Conservation (phyloP, 2,329 filamentous ascomycete species). For the Cladosporium phlei region DNA sequence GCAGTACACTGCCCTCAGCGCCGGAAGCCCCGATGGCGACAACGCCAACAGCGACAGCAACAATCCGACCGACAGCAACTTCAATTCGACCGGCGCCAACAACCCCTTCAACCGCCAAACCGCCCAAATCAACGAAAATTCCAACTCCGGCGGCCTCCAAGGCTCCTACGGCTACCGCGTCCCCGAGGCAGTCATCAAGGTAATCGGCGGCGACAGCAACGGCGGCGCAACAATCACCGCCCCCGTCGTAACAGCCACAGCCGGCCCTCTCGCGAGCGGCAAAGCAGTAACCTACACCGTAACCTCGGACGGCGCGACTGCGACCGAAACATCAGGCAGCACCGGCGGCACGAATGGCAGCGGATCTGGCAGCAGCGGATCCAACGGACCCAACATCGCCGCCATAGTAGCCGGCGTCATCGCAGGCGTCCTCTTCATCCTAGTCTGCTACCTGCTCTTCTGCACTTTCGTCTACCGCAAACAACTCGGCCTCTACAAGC, state of each 20-base stretch:
- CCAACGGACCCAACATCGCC: constrained; percentile 43
- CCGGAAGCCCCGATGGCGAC: constrained; percentile 33
- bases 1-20: constrained; percentile 61
- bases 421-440: constrained; percentile 59
- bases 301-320: constrained; percentile 45
- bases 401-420: constrained; percentile 57
- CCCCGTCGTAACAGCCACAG: constrained; percentile 59
- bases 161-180: constrained; percentile 64
- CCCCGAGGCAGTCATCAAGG: constrained; percentile 56
- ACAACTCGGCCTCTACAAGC: constrained; percentile 65
- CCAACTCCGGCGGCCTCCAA: constrained; percentile 53
- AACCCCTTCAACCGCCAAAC: constrained; percentile 50
- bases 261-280: constrained; percentile 67
- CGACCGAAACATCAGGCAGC: constrained; percentile 39
- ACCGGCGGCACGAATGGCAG: constrained; percentile 43
- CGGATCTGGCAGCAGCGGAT: constrained; percentile 25
- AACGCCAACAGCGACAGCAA: constrained; percentile 9
- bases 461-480: constrained; percentile 70
- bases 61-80: constrained; percentile 14
- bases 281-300: constrained; percentile 65
- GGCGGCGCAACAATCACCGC: constrained; percentile 67
- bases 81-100: constrained; percentile 24
- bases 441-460: constrained; percentile 63
- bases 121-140: constrained; percentile 41
- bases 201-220: constrained; percentile 62